Conservation (phyloP, 78 protist genomes). For the Emiliania huxleyi region DNA sequence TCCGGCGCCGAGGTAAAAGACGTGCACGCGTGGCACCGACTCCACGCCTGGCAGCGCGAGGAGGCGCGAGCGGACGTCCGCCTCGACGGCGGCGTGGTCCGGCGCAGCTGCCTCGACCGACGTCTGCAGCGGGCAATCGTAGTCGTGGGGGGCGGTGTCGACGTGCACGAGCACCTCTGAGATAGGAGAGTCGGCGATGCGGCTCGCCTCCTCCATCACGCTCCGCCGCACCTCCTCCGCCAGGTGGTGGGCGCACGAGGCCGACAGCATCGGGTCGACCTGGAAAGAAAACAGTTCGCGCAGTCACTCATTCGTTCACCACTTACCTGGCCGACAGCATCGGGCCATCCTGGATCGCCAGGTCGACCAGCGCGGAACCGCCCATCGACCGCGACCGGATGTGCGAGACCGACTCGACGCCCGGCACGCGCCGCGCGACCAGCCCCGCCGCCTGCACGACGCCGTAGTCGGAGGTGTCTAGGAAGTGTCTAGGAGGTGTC, state of each 20-base stretch:
- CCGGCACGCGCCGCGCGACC: not conserved
- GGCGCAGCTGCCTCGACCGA: not conserved
- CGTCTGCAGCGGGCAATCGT: not conserved
- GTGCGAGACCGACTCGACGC: not conserved
- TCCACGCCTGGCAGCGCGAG: not conserved
- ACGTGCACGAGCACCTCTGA: not conserved
- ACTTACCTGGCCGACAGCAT: too few species aligned
- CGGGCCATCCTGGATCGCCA: not conserved
- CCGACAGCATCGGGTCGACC: not conserved
- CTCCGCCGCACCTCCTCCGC: constrained; percentile 2
- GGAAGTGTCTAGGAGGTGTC: too few species aligned
- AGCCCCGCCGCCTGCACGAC: not conserved
- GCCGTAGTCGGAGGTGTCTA: not conserved
- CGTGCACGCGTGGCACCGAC: not conserved
- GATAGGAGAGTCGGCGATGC: not conserved
- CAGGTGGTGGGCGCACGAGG: not conserved
- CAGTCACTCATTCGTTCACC: too few species aligned
- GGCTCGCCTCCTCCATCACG: not conserved
- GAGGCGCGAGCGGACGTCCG: not conserved
- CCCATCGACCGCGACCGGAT: constrained; percentile 1
- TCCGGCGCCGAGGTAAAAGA: not conserved
- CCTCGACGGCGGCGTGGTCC: not conserved
- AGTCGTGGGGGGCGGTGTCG: not conserved
- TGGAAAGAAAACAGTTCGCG: not conserved
- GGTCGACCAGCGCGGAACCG: not conserved